Evolutionary conservation across 352 stramenopile species (phyloP).

Genomic region (Pythium aphanidermatum): DNA sequence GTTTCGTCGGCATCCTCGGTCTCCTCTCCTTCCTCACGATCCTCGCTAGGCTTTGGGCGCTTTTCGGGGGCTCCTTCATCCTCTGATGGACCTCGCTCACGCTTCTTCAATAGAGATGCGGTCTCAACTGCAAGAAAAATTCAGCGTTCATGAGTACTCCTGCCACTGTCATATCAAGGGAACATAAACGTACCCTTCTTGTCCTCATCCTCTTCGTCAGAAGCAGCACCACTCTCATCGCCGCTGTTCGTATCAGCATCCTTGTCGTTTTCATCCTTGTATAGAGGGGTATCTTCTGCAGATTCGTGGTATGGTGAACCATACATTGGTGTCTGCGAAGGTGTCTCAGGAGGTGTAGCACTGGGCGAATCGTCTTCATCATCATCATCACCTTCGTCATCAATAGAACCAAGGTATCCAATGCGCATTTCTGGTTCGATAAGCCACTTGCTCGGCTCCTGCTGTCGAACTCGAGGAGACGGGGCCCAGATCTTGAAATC

Average conservation of each 20-base stretch:
- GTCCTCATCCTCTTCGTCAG: conserved; percentile 32
- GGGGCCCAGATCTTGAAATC: conserved; percentile 77
- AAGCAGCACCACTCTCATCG: conserved; percentile 34
- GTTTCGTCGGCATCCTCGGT: conserved; percentile 11
- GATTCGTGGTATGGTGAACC: conserved; percentile 51
- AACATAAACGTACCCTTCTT: conserved; percentile 14
- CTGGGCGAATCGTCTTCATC: conserved; percentile 67
- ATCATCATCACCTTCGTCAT: conserved; percentile 65
- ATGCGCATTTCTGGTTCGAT: conserved; percentile 72
- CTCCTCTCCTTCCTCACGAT: conserved; percentile 23
- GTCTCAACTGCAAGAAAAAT: conserved; percentile 11
- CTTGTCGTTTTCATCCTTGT: conserved; percentile 20
- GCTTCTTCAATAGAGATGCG: conserved; percentile 51
- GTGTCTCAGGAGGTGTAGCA: conserved; percentile 60
- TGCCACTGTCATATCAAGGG: not conserved
- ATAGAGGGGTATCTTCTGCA: conserved; percentile 35
- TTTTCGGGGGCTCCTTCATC: conserved; percentile 20
- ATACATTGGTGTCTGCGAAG: conserved; percentile 61
- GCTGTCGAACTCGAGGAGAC: conserved; percentile 63
- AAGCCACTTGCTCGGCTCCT: conserved; percentile 78
- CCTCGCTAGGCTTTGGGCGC: conserved; percentile 13
- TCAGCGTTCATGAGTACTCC: not conserved
- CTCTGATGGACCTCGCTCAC: conserved; percentile 25
- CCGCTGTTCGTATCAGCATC: conserved; percentile 24
- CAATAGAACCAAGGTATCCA: conserved; percentile 75